Evolutionary conservation across 345 rosid species (phyloP).

Genomic region (Lepidium africanum): DNA sequence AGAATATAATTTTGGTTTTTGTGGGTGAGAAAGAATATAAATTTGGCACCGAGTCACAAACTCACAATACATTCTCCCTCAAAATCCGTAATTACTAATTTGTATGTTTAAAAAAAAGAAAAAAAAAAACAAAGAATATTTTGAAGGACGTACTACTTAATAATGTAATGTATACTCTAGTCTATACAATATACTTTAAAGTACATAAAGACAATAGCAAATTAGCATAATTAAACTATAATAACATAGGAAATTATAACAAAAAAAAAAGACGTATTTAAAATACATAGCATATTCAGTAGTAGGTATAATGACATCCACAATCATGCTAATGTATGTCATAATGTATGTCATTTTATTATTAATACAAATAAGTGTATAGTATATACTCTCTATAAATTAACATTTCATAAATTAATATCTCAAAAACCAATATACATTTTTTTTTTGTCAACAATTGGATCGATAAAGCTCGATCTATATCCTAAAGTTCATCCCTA

Average conservation of each 20-base stretch:
- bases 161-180: neutral
- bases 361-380: no score
- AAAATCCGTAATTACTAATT: neutral
- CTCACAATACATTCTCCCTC: slow-evolving; percentile 6
- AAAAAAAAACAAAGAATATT: neutral
- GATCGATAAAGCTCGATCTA: no score
- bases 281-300: neutral
- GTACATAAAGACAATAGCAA: neutral
- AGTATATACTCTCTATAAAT: no score
- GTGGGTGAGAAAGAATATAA: no score
- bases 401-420: no score
- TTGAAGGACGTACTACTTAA: neutral
- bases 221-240: neutral
- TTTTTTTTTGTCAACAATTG: no score
- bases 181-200: neutral
- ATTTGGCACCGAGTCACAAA: neutral
- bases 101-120: neutral
- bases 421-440: no score
- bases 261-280: neutral
- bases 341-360: no score
- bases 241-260: neutral
- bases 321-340: no score
- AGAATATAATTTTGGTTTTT: no score
- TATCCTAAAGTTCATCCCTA: no score
- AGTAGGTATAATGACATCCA: no score